Base-by-base conservation (phyloP, 2,329 filamentous ascomycete species). In the Fusarium sp. region DNA sequence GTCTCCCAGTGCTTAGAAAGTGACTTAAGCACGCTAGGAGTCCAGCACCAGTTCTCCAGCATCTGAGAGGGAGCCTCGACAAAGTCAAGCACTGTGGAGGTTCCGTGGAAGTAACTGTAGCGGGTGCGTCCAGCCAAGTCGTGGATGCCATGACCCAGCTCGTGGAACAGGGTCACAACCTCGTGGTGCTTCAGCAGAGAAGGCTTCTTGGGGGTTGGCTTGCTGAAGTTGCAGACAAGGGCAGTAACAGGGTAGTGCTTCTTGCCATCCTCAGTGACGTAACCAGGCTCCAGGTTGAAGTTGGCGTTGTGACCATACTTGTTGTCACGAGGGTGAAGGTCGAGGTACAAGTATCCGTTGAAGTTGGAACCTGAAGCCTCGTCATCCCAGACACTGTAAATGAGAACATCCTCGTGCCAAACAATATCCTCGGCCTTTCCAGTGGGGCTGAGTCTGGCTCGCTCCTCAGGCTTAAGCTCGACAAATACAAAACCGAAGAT, bases 241-340 rank as follows among this genome's bases (percentile, higher is more conserved):
- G 92, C 91, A 1, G 92, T 95, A 2, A 90, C 90, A 8, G 92
- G 92, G 78, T 94, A 94, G 59, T 89, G 86, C 57, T 92, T 87
- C 37, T 88, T 90, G 66, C 92, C 92, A 64, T 93, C 88, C 55
- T 87, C 83, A 60, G 86, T 83, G 59, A 89, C 81, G 80, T 87
- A 93, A 25, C 91, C 91, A 2, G 92, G 91, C 79, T 93, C 89
- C 3, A 96, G 80, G 79, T 90, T 92, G 83, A 96, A 95, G 83
- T 95, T 95, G 75, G 93, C 93, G 8, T 93, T 92, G 75, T 95
- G 93, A 18, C 91, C 90, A 78, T 95, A 95, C 79, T 96, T 96
- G 79, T 93, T 92, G 73, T 89, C 89, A 40, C 93, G 87, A 3
- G 92, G 92, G 79, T 93, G 91, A 21, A 95, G 85, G 79, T 96